Percentiles rank a stretch among this genome's conserved stretches.
Evolutionary conservation across 2,329 filamentous ascomycete species (phyloP).

Genomic region (Mollisiaceae sp.): DNA sequence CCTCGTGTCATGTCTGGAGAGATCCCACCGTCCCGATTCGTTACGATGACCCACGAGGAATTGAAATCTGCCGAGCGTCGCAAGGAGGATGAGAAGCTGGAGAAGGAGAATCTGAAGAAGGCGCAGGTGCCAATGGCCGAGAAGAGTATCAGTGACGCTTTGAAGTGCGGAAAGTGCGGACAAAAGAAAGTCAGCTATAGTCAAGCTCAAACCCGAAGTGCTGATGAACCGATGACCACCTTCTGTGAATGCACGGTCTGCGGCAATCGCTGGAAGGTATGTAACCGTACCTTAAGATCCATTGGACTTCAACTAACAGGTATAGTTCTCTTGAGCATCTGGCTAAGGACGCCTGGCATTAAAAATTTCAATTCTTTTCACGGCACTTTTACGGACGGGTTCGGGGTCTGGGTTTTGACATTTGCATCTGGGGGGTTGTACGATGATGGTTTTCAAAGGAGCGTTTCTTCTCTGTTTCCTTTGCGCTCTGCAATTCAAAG

Average conservation of each 20-base stretch:
- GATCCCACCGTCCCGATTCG: constrained; percentile 75
- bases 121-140: constrained; percentile 93
- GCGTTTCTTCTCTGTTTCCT: neutral
- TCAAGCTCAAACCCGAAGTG: constrained; percentile 92
- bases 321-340: constrained; percentile 42
- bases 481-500: neutral
- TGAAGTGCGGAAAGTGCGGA: constrained; percentile 91
- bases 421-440: constrained; percentile 3
- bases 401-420: constrained; percentile 32
- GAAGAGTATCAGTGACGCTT: constrained; percentile 85
- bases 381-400: constrained; percentile 39
- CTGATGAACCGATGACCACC: constrained; percentile 90
- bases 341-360: neutral
- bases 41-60: constrained; percentile 87
- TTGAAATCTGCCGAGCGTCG: constrained; percentile 86
- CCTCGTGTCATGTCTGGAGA: constrained; percentile 75
- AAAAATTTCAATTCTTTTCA: constrained; percentile 31
- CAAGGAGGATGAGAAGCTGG: constrained; percentile 74
- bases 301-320: constrained; percentile 24
- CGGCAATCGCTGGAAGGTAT: constrained; percentile 74
- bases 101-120: constrained; percentile 95
- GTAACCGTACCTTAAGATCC: constrained; percentile 32
- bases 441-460: neutral
- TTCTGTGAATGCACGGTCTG: constrained; percentile 75
- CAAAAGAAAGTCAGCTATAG: constrained; percentile 94